Base-by-base conservation (phyloP, 495 filamentous ascomycete species). In the Aspergillus incahuasiensis region DNA sequence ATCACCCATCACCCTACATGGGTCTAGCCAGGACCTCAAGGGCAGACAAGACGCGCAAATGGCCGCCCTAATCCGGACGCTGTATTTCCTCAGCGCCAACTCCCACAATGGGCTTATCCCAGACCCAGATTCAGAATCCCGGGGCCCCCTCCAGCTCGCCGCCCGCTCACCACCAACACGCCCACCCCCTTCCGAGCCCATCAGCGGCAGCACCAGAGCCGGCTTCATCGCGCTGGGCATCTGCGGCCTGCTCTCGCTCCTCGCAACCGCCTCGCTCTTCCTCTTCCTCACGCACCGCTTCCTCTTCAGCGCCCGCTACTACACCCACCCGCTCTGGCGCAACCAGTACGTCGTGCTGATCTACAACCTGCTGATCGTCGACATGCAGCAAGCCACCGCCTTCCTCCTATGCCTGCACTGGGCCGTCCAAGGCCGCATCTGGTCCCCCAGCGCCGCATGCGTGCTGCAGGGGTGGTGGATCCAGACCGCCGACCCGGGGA, bases 321-420 rank as follows among this genome's bases (percentile, higher is more conserved):
- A 79, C 68, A 71, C 69, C 47, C 54, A 54, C 6, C 66, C 67
- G 15, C 62, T 75, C 6, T 59, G 62, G 11, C 53, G 68, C 28
- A 90, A 90, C 65, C 87, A 92, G 69, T 89, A 86, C 58, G 78
- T 90, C 18, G 65, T 90, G 38, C 76, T 92, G 30, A 83, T 90
- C 57, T 85, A 83, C 64, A 89, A 89, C 66, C 79, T 90, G 4
- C 72, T 90, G 9, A 64, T 90, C n/a, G 85, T 86, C 54, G 87
- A 91, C 62, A 66, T 90, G 38, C 85, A 89, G 59, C 87, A 90
- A 63, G 72, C 83, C 1, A 72, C 80, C 13, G 81, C 83, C 6
- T 90, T 89, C 62, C 42, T 86, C 32, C 68, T 90, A 46, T 86
- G 82, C 63, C 76, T 82, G 19, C 71, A 79, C 39, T 88, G 86